Conservation (phyloP, 345 rosid genomes). For the Eucalyptus erythrocorys region DNA sequence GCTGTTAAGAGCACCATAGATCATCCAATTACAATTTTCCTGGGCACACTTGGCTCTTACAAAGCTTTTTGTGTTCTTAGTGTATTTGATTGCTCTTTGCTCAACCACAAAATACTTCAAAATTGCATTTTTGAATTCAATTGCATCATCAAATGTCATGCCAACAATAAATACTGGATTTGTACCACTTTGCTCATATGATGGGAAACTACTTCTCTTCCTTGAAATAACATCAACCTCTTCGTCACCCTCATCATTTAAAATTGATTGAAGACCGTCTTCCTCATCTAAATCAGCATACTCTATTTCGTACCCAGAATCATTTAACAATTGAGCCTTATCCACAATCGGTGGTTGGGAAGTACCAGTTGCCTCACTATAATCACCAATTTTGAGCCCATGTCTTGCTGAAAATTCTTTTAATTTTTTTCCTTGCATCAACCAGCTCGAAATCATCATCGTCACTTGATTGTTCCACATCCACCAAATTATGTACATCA, state of each 20-base stretch:
- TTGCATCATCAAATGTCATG: background rate
- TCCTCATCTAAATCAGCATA: too few species aligned
- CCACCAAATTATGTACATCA: background rate
- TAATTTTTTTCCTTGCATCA: too few species aligned
- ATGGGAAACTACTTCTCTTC: background rate
- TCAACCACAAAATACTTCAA: too few species aligned
- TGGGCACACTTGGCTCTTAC: background rate
- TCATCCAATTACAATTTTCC: too few species aligned
- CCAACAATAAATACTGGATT: background rate
- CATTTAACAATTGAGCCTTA: background rate
- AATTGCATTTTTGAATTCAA: background rate
- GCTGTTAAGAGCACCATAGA: background rate
- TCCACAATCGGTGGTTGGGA: background rate
- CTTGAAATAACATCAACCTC: background rate
- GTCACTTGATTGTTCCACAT: background rate
- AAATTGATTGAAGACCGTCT: too few species aligned
- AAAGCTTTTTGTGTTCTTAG: too few species aligned
- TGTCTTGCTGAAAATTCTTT: too few species aligned
- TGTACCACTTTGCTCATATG: too few species aligned
- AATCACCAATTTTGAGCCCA: background rate
- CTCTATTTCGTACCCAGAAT: too few species aligned
- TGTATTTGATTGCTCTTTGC: background rate
- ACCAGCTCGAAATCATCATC: background rate
- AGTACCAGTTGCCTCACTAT: too few species aligned
- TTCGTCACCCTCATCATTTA: background rate